Percentiles rank a stretch among this genome's conserved stretches.
Conservation (phyloP, 768 basidiomycete species). For the Saitozyma sp. region DNA sequence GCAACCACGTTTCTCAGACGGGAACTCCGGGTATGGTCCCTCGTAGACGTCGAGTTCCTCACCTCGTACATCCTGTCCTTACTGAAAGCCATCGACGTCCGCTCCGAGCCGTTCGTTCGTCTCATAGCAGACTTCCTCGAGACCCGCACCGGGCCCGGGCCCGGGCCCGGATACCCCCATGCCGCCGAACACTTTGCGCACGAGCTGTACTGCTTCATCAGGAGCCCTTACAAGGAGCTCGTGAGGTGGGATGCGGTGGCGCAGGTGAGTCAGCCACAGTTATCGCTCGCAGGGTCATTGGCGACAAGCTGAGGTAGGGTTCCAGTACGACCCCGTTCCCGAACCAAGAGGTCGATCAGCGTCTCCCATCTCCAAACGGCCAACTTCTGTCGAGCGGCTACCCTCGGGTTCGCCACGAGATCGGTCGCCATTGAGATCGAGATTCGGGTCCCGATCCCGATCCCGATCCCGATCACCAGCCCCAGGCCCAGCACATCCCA, state of each 20-base stretch:
- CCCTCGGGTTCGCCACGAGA: slow-evolving; percentile 5
- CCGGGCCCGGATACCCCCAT: slow-evolving; percentile 58
- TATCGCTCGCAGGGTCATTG: background rate
- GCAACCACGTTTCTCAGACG: slow-evolving; percentile 79
- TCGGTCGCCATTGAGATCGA: background rate
- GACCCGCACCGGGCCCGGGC: slow-evolving; percentile 57
- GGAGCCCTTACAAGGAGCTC: slow-evolving; percentile 84
- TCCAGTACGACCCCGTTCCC: slow-evolving; percentile 39
- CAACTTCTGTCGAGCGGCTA: background rate
- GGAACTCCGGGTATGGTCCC: slow-evolving; percentile 82
- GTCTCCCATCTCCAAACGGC: background rate
- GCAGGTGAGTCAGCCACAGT: slow-evolving; percentile 68
- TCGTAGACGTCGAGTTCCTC: slow-evolving; percentile 91
- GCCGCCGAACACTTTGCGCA: slow-evolving; percentile 94
- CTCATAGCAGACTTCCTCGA: slow-evolving; percentile 83
- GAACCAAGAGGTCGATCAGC: background rate
- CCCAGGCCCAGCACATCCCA: background rate
- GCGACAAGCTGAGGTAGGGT: background rate
- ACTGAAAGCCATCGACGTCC: slow-evolving; percentile 90
- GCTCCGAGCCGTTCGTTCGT: slow-evolving; percentile 73
- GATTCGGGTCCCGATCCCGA: slow-evolving; percentile 6
- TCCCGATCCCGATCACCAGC: slow-evolving; percentile 12
- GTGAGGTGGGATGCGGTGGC: slow-evolving; percentile 75
- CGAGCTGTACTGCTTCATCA: slow-evolving; percentile 83
- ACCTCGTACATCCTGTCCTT: slow-evolving; percentile 84